Base-by-base conservation (phyloP, 1,284 basidiomycete species). In the Chondrostereum purpureum region DNA sequence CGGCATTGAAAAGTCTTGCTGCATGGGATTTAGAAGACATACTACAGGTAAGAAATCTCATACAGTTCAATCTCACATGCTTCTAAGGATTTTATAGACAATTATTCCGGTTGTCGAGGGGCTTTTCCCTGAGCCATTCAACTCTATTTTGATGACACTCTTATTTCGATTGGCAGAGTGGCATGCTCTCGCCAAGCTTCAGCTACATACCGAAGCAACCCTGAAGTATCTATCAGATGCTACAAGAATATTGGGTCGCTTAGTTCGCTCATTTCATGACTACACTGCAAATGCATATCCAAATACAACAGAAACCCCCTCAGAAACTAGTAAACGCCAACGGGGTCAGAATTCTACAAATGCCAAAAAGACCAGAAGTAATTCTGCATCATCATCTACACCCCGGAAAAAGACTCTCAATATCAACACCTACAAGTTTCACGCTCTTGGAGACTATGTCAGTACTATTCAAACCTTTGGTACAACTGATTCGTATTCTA, bases 1-100 rank as follows among this genome's bases (percentile, higher is more conserved):
- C 50, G n/a, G 49, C 51, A 3, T 47, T 60, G 48, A 55, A 55
- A 44, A 41, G 49, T 39, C 20, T 60, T 5, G 54, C 55, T 0
- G 60, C 59, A 13, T 43, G 49, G 1, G 55, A 62, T 44, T 61
- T 50, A 42, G 53, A 62, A 38, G 60, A 61, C 39, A 45, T 60
- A 2, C 47, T 62, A n/a, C 51, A 60, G 53, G 56, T 58, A 42
- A 21, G 44, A 24, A 6, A 21, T 20, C 39, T 23, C 34, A n/a
- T 12, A 23, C 20, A 37, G 14, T 11, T 8, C 12, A 14, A n/a
- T n/a, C n/a, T n/a, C n/a, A 23, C 35, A 12, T 33, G 17, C 20
- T 12, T 11, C n/a, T 21, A 17, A 16, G 13, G 14, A 37, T 13
- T 3, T 27, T 46, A 42, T 50, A 42, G 13, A 20, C 38, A 2